Percentiles rank a stretch among this genome's conserved stretches.
Conservation (phyloP, 345 rosid genomes). For the Brassica carinata region DNA sequence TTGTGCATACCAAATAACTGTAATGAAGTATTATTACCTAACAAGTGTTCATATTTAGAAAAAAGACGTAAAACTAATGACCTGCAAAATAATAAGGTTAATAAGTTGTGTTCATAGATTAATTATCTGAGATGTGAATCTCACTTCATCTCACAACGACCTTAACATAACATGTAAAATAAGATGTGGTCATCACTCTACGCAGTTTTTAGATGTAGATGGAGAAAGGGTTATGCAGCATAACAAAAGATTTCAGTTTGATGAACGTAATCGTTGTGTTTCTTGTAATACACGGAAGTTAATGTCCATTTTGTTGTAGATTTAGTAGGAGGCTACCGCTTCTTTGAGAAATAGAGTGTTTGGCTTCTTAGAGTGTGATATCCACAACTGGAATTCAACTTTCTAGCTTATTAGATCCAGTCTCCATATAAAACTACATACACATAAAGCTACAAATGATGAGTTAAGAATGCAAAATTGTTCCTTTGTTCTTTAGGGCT, state of each 20-base stretch:
- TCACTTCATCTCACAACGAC: neutral
- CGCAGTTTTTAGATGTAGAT: neutral
- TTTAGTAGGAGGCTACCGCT: neutral
- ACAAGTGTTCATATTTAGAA: neutral
- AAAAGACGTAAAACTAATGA: neutral
- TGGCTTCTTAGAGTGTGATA: neutral
- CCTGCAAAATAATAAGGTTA: neutral
- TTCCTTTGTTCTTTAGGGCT: neutral
- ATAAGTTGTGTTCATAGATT: neutral
- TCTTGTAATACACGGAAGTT: neutral
- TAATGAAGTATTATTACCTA: neutral
- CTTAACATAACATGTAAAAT: neutral
- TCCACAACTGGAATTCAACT: neutral
- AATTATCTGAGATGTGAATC: neutral
- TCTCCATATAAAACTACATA: neutral
- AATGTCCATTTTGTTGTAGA: neutral
- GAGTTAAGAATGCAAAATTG: neutral
- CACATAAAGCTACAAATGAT: conserved; percentile 1
- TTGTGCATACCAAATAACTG: neutral
- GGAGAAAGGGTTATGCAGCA: too few species aligned
- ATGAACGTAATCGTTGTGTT: too few species aligned
- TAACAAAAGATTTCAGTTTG: too few species aligned
- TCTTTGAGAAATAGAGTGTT: neutral
- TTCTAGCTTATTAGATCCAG: neutral
- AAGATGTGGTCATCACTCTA: neutral